Evolutionary conservation across 2,329 filamentous ascomycete species (phyloP), one percentile per base, ranked within the genome.

Genomic region (Colletotrichum plurivorum): DNA sequence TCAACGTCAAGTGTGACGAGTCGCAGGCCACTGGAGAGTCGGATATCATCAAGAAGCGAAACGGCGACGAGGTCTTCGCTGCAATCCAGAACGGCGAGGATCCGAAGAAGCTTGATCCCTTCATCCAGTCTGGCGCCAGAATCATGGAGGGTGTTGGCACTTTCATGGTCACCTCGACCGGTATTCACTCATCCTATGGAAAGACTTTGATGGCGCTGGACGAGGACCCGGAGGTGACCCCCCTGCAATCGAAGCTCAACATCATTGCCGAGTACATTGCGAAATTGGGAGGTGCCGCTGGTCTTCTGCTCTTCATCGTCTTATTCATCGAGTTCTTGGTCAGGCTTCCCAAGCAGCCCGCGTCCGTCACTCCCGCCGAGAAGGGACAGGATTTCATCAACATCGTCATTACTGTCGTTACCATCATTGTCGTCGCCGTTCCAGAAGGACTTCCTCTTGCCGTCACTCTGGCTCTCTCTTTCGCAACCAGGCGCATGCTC

Each of bases 301-400:
- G 92, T 72, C 83, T 96, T 15, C 82, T 94, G 9, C 85, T 97
- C 54, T 97, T 98, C 81, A 85, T 95, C 54, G 92, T 97, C 53
- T 85, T 97, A 15, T 89, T 97, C 75, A 95, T 97, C 82, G 89
- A 94, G 75, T 98, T 97, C 77, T 84, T 96, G 10, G 93, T 90
- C 55, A 82, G 89, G 13, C 86, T 97, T 3, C 83, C 84, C 6
- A 77, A 86, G 80, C 63, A 82, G 79, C 71, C 71, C 18, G 84
- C 88, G 67, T 72, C 76, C 4, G 81, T 81, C 2, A 86, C 86
- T 0, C 85, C 94, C 3, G 90, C 93, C 3, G 79, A 90, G 61
- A 97, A 97, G 82, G 94, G 93, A 9, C 93, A 95, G 75, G 85
- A 88, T 60, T 94, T 94, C 74, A 85, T 94, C 73, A 87, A 92